phyloP scores from a whole-genome alignment of 345 rosid species.

The Eucalyptus polybractea region DNA sequence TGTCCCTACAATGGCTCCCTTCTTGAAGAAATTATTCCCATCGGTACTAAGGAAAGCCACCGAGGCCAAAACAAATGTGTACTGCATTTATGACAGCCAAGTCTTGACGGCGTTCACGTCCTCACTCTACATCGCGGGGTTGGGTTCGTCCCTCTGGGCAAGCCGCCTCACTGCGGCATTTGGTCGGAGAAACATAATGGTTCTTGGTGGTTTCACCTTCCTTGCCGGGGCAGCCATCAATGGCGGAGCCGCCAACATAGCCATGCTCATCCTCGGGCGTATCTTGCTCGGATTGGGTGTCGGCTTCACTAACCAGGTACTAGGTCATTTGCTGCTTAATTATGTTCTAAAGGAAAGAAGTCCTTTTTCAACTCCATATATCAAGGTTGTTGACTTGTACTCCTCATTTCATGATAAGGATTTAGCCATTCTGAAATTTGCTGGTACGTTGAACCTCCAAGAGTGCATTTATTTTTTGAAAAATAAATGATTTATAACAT shows the following conservation, averaged over 20 bases:
- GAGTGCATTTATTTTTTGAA: no score
- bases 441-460: not conserved
- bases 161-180: conserved; percentile 31
- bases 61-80: conserved; percentile 36
- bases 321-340: not conserved
- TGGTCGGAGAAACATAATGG: conserved; percentile 58
- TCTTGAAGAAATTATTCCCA: conserved; percentile 68
- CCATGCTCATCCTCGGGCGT: conserved; percentile 67
- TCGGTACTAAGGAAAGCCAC: conserved; percentile 27
- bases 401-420: not conserved
- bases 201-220: conserved; percentile 44
- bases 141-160: conserved; percentile 51
- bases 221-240: conserved; percentile 46
- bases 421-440: not conserved
- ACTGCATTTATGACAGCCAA: conserved; percentile 53
- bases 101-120: conserved; percentile 63
- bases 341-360: not conserved
- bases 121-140: conserved; percentile 59
- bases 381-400: not conserved
- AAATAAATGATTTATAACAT: no score
- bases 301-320: conserved; percentile 71
- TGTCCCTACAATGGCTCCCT: conserved; percentile 80
- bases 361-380: not conserved
- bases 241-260: conserved; percentile 38
- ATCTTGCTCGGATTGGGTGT: conserved; percentile 68